Base-by-base conservation (phyloP, 345 rosid genomes). In the Odontarrhena argentea region DNA sequence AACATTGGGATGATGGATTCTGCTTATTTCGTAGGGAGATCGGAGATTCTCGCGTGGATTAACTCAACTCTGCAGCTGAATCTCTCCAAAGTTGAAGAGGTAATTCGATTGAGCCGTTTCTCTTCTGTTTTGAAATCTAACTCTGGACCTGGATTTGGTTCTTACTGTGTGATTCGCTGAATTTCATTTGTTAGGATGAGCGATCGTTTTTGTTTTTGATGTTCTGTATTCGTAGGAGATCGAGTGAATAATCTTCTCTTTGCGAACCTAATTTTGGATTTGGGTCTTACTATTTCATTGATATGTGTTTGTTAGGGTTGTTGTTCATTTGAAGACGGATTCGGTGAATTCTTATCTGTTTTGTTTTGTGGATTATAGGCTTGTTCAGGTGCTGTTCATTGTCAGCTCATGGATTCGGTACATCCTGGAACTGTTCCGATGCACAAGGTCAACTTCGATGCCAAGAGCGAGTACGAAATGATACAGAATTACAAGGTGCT, bases 41-140 rank as follows among this genome's bases (percentile, higher is more conserved):
- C 96, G 26, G 97, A 91, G 85, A 91, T 95, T 73, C 96, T 95
- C 59, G 67, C 96, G 0, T 95, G 96, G 99, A 87, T 95, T 73
- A 95, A 89, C 82, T 80, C 92, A 50, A 84, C 89, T 67, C 94
- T 91, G 45, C 96, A 84, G 28, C 96, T 95, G 69, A 87, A 75
- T 67, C 87, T 95, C 77, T 84, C 98, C 73, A 95, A 86, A 86
- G 99, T 95, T 49, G 99, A 91, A 86, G 99, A 95, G 94, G 97
- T 87, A 64, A 25, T 46, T 47, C 49, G 42, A 24, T 52, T 3
- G 24, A 32, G 3, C 10, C 13, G 34, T 50, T 5, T 43, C 15
- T 35, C 55, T 34, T 65, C 25, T 36, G 14, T 3, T 12, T n/a
- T 13, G 0, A 26, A 45, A 11, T 3, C 13, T 12, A 55, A 9